Base-by-base conservation (phyloP, 176 grass and related monocot species). In the Aegilops longissima region DNA sequence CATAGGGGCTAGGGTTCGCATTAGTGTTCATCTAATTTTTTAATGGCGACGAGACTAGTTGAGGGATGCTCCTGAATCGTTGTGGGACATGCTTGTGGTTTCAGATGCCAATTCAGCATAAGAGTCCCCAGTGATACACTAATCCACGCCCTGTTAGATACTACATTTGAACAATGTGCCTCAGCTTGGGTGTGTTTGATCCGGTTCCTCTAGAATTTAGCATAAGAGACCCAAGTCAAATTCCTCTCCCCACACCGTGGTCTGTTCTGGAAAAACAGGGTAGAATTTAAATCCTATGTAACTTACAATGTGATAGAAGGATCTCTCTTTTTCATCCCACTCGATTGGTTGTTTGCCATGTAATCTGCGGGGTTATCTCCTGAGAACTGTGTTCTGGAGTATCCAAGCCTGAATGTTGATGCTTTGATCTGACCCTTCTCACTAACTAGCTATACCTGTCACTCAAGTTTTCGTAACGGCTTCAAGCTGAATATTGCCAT, bases 1-100 rank as follows among this genome's bases (percentile, higher is more conserved):
- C 30, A 7, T 7, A 54, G 51, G 51, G 51, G 51, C 70, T 82
- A 92, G 71, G 89, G 86, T 85, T 82, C 56, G 65, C n/a, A 56
- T 67, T 17, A 35, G 36, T 12, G 16, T 27, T 38, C 34, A 76
- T 85, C 61, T 85, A 20, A 27, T 8, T 81, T 77, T 82, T 68
- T 58, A 20, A 44, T 59, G 21, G 17, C 20, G 73, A 40, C 9
- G 17, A 58, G 40, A 71, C 12, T 69, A 42, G 81, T 59, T 27
- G 14, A 77, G 62, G 83, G 12, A 70, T 73, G 7, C 21, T n/a
- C 39, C 34, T 72, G 65, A 42, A 64, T 54, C 33, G 33, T 38
- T 42, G 58, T n/a, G 47, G 14, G 74, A 12, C 29, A 47, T 47
- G 23, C 8, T 38, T 66, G 61, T 66, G 58, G 9, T 87, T 78